A percentile compares a stretch with the other conserved stretches of the same genome.
Evolutionary conservation across 1,284 basidiomycete genomes (phyloP).

Genomic region (Cryptococcus sp.): DNA sequence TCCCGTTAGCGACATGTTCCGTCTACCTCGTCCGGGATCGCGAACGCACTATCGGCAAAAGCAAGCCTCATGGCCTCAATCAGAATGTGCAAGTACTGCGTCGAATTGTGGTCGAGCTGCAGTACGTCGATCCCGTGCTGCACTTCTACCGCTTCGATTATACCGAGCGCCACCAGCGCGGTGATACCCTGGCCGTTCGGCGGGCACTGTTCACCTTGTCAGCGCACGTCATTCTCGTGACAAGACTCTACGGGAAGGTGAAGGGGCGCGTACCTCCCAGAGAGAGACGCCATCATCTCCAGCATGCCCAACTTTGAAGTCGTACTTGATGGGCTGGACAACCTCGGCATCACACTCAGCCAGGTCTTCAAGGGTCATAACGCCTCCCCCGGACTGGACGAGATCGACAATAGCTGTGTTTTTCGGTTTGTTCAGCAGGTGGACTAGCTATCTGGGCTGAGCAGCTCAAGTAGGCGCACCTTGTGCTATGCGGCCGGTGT

Average conservation of each 20-base stretch:
- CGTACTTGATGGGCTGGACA: slow-evolving; percentile 86
- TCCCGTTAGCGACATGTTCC: background rate
- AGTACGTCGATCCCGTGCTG: slow-evolving; percentile 66
- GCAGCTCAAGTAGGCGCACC: slow-evolving; percentile 34
- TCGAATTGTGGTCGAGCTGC: slow-evolving; percentile 80
- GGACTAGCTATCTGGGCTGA: background rate
- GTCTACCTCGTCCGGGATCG: background rate
- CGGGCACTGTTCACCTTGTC: slow-evolving; percentile 61
- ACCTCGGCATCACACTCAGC: slow-evolving; percentile 71
- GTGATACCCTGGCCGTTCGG: slow-evolving; percentile 97
- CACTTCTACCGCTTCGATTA: slow-evolving; percentile 79
- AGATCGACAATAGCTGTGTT: slow-evolving; percentile 76
- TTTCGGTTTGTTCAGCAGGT: slow-evolving; percentile 52
- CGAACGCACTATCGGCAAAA: slow-evolving; percentile 28
- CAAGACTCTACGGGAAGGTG: background rate
- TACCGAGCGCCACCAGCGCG: slow-evolving; percentile 84
- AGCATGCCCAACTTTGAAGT: slow-evolving; percentile 58
- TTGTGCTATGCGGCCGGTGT: slow-evolving; percentile 82
- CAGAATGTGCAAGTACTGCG: slow-evolving; percentile 80
- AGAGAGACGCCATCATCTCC: slow-evolving; percentile 67
- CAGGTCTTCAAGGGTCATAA: slow-evolving; percentile 86
- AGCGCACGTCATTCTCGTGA: background rate
- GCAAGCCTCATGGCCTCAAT: slow-evolving; percentile 60
- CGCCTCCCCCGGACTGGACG: slow-evolving; percentile 71
- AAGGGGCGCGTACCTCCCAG: slow-evolving; percentile 63